Evolutionary conservation across 768 basidiomycete genomes (phyloP).

Genomic region (Boletus edulis): DNA sequence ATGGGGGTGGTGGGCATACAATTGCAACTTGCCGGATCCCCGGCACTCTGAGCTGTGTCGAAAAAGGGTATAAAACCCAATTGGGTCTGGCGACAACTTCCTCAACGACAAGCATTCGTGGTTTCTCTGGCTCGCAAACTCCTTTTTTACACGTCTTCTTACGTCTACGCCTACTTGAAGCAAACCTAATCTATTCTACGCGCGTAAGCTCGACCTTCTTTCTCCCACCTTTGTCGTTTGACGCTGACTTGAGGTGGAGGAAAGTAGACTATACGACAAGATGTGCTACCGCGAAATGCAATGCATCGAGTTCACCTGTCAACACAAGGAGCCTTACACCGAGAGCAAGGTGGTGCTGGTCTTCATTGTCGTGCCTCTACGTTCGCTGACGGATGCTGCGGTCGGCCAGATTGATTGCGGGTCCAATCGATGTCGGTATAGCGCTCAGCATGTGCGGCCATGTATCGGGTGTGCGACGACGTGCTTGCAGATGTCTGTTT

Average conservation of each 20-base stretch:
- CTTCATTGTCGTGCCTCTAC: no score
- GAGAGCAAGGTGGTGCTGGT: conserved; percentile 28
- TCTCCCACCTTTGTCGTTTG: neutral
- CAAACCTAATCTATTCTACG: conserved; percentile 24
- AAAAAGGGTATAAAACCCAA: neutral
- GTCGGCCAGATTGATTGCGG: conserved; percentile 41
- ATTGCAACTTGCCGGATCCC: neutral
- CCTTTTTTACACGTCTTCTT: neutral
- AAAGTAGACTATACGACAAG: conserved; percentile 7
- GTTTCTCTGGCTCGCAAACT: neutral
- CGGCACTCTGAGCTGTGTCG: neutral
- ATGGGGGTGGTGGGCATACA: neutral
- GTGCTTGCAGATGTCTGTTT: conserved; percentile 40
- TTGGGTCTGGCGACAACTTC: neutral
- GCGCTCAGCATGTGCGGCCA: conserved; percentile 32
- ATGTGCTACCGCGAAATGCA: conserved; percentile 47
- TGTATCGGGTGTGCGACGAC: conserved; percentile 38
- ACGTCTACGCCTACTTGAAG: conserved; percentile 1
- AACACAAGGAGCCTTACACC: conserved; percentile 32
- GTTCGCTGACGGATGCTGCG: neutral
- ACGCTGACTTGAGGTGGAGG: conserved; percentile 6
- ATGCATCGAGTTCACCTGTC: conserved; percentile 38
- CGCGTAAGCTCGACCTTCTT: conserved; percentile 10
- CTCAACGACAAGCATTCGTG: neutral
- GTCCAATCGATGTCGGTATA: conserved; percentile 42